Percentiles rank a stretch among this genome's conserved stretches.
phyloP scores from a whole-genome alignment of 352 stramenopile genomes.

The Globisporangium radiosum region DNA sequence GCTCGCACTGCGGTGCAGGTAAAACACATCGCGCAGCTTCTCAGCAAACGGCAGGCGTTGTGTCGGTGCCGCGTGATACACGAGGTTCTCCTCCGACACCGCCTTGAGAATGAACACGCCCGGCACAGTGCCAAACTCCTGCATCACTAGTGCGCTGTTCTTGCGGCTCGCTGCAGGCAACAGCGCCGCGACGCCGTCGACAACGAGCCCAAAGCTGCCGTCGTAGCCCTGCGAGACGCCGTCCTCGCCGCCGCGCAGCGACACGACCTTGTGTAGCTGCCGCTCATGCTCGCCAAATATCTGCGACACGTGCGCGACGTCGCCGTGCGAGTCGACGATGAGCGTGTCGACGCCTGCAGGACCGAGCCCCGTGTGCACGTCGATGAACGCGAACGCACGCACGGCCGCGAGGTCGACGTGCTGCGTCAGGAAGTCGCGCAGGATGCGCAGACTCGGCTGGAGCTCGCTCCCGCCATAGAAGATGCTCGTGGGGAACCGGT shows the following conservation, averaged over 20 bases:
- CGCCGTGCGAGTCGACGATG: constrained; percentile 21
- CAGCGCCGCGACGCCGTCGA: constrained; percentile 28
- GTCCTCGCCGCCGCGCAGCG: constrained; percentile 14
- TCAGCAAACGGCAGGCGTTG: constrained; percentile 50
- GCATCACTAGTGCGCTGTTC: constrained; percentile 19
- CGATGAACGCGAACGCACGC: constrained; percentile 68
- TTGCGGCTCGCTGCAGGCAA: constrained; percentile 7
- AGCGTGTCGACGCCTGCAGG: constrained; percentile 52
- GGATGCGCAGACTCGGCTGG: constrained; percentile 54
- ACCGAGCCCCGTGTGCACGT: constrained; percentile 92
- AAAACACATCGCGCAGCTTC: constrained; percentile 69
- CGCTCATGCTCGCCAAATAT: constrained; percentile 21
- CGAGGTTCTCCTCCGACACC: constrained; percentile 53
- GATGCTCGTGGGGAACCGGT: constrained; percentile 74
- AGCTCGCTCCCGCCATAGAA: constrained; percentile 83
- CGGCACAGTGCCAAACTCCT: constrained; percentile 71
- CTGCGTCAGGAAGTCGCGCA: constrained; percentile 57
- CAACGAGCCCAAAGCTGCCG: constrained; percentile 33
- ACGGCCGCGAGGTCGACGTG: constrained; percentile 37
- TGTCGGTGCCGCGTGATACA: constrained; percentile 36
- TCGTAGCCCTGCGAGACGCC: constrained; percentile 51
- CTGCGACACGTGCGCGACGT: neutral
- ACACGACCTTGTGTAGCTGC: neutral
- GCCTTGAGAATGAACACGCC: constrained; percentile 53
- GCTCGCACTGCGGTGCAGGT: constrained; percentile 52